Evolutionary conservation across 257 asterid species (phyloP).

Genomic region (Lavandula angustifolia): DNA sequence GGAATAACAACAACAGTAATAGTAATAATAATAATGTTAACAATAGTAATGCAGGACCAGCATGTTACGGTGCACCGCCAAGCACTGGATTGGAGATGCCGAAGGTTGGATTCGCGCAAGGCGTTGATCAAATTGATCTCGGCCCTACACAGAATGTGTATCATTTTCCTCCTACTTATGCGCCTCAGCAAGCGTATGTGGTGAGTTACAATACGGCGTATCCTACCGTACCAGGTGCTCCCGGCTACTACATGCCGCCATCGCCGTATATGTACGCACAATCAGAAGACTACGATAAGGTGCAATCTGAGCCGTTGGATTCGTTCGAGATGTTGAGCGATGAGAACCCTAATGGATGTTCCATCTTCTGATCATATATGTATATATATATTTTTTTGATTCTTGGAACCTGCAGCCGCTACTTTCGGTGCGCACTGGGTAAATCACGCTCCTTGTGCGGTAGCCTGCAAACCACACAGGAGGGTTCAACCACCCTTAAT

Average conservation of each 20-base stretch:
- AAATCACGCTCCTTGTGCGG: too few species aligned
- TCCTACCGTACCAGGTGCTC: constrained; percentile 43
- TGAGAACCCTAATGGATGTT: constrained; percentile 78
- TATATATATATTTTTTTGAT: too few species aligned
- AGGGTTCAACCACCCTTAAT: too few species aligned
- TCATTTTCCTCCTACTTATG: constrained; percentile 38
- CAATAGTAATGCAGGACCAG: constrained; percentile 34
- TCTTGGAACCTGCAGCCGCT: too few species aligned
- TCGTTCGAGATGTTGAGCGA: constrained; percentile 75
- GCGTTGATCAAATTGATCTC: constrained; percentile 39
- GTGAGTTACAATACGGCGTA: constrained; percentile 63
- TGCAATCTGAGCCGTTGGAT: constrained; percentile 48
- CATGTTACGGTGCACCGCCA: constrained; percentile 38
- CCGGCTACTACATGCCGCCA: constrained; percentile 51
- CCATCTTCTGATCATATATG: constrained; percentile 46
- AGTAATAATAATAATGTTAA: constrained; percentile 1
- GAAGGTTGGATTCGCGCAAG: constrained; percentile 43
- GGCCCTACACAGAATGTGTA: constrained; percentile 42
- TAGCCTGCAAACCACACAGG: too few species aligned
- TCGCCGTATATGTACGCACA: constrained; percentile 44
- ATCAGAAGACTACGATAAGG: constrained; percentile 34
- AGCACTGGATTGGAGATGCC: constrained; percentile 44
- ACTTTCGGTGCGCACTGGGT: too few species aligned
- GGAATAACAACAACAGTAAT: constrained; percentile 20
- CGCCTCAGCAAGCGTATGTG: constrained; percentile 48